Conservation (phyloP, 176 grass and related monocot species). For the Areca catechu region DNA sequence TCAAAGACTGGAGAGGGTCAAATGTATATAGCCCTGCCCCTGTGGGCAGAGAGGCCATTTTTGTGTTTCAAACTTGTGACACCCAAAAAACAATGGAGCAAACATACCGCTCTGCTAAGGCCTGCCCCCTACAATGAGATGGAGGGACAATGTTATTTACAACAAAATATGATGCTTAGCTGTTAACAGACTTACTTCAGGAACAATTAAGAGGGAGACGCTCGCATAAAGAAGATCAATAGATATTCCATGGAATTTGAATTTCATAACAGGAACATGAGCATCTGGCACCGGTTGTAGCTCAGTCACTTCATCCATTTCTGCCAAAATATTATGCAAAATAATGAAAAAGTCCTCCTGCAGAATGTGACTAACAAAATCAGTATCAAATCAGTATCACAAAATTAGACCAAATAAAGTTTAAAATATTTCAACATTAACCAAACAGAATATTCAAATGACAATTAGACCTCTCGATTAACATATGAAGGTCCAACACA, state of each 20-base stretch:
- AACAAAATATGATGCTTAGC: background rate
- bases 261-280: constrained; percentile 98
- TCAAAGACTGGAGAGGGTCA: too few species aligned
- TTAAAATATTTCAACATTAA: too few species aligned
- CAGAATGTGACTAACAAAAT: constrained; percentile 12
- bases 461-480: constrained; percentile 64
- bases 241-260: constrained; percentile 92
- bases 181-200: constrained; percentile 34
- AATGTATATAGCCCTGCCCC: too few species aligned
- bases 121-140: background rate
- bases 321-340: constrained; percentile 61
- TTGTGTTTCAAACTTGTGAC: too few species aligned
- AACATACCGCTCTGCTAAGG: too few species aligned
- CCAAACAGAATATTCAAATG: too few species aligned
- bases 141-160: background rate
- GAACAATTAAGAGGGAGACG: constrained; percentile 77
- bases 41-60: too few species aligned
- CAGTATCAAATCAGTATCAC: background rate
- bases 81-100: too few species aligned
- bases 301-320: constrained; percentile 74
- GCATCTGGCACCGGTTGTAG: constrained; percentile 88
- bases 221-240: constrained; percentile 99
- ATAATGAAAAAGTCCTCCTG: constrained; percentile 98
- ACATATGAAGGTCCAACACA: constrained; percentile 98
- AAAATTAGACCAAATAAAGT: too few species aligned